A percentile compares a stretch with the other conserved stretches of the same genome.
Evolutionary conservation across 129 eudicot genomes (phyloP).

Genomic region (Pseudognaphalium luteoalbum): DNA sequence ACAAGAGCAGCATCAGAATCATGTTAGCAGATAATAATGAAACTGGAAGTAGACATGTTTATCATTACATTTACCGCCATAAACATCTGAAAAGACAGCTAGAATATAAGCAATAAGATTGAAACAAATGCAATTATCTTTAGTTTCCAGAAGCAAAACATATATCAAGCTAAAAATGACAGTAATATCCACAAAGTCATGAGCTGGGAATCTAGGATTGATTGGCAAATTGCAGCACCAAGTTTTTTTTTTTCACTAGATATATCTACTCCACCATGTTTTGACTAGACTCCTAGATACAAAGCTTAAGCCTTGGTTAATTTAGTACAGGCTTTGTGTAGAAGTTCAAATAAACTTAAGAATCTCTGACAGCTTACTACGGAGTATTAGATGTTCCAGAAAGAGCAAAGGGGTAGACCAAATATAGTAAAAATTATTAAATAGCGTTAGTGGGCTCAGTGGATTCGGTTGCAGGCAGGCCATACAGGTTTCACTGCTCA

Average conservation of each 20-base stretch:
- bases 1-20: slow-evolving; percentile 6
- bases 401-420: no score
- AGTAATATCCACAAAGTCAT: not conserved
- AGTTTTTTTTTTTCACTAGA: not conserved
- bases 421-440: no score
- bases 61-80: not conserved
- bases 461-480: no score
- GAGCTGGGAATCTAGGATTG: not conserved
- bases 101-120: not conserved
- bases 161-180: not conserved
- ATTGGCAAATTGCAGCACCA: not conserved
- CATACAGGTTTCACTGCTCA: no score
- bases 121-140: not conserved
- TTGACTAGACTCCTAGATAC: not conserved
- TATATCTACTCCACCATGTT: not conserved
- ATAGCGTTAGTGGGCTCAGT: no score
- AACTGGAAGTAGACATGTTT: not conserved
- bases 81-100: not conserved
- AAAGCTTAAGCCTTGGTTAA: no score
- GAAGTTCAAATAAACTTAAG: no score
- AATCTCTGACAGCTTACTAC: no score
- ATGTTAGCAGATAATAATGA: not conserved
- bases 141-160: not conserved
- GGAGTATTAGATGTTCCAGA: no score
- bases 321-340: no score